Conservation (phyloP, 495 filamentous ascomycete species). For the Cercophora sp. region DNA sequence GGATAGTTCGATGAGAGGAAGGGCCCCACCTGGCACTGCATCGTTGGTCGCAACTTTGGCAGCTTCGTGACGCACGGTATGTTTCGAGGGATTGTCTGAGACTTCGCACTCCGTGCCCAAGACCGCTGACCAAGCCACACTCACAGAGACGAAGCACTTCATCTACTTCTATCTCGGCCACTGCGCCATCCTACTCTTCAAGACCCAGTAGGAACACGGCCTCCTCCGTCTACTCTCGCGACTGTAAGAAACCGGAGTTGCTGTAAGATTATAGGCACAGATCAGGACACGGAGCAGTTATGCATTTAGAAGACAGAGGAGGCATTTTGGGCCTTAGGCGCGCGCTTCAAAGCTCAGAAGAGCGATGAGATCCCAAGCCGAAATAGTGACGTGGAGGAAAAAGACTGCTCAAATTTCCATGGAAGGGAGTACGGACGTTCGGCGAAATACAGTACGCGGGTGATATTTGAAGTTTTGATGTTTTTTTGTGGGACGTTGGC, state of each 20-base stretch:
- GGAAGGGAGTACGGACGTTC: no score
- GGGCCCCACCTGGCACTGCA: constrained; percentile 97
- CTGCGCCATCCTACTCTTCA: constrained; percentile 97
- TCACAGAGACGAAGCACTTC: constrained; percentile 94
- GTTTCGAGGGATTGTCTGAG: constrained; percentile 16
- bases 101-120: not conserved
- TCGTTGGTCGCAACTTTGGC: constrained; percentile 96
- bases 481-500: no score
- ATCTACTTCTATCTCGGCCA: constrained; percentile 99
- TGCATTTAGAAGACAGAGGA: no score
- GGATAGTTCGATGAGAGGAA: constrained; percentile 81
- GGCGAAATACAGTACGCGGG: no score
- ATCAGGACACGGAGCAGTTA: no score
- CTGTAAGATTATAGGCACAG: not conserved
- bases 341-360: no score
- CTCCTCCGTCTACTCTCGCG: constrained; percentile 17
- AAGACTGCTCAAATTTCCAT: no score
- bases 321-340: no score
- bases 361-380: no score
- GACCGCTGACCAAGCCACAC: not conserved
- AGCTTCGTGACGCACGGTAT: constrained; percentile 98
- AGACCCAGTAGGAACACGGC: constrained; percentile 70
- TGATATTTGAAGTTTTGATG: no score
- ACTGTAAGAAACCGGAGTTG: constrained; percentile 7
- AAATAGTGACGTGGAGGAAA: no score